Base-by-base conservation (phyloP, 805 yeast genomes). In the Ogataea corticis region DNA sequence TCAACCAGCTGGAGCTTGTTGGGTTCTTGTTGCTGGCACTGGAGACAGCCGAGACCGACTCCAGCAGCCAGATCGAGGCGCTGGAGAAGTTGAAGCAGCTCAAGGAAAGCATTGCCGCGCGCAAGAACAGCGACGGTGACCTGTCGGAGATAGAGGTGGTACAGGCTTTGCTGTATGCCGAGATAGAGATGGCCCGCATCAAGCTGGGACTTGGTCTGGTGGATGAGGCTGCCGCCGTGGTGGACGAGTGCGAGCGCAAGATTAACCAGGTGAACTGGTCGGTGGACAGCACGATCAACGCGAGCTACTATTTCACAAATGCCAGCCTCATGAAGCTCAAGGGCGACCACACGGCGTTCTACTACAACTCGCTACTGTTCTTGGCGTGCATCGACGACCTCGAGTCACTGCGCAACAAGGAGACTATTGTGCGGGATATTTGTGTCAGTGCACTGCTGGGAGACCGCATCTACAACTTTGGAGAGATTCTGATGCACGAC, bases 401-500 rank as follows among this genome's bases (percentile, higher is more conserved):
- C 17, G 67, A 67, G 19, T 71, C 70, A 45, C 65, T 83, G 41
- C 49, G 54, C 12, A 62, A 64, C 15, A 70, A 67, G 28, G 68
- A 65, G 35, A 49, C 54, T 42, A 63, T 72, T 44, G 87, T 88
- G 2, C 81, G 82, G 58, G 96, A 92, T 54, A 77, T 92, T 55
- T 77, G 92, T 48, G 74, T 89, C 37, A 83, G 96, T 27, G 98
- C 97, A 0, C 71, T 94, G 48, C 74, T 92, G 56, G 98, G 97
- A 39, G 96, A 90, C 61, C 83, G 80, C 59, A 87, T 92, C 56
- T 94, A 89, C 73, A 94, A 92, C 70, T 94, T 94, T 67, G 98
- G 98, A 41, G 99, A 94, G 69, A 77, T 94, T 51, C 76, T 94
- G 49, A 81, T 90, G 64, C 98, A 92, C 67, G 96, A 94, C 35